These are phyloP conservation scores for Aspergillus caelatus DNA, from an alignment of 2,329 filamentous ascomycete species.

Conservation along the genomic window DNA sequence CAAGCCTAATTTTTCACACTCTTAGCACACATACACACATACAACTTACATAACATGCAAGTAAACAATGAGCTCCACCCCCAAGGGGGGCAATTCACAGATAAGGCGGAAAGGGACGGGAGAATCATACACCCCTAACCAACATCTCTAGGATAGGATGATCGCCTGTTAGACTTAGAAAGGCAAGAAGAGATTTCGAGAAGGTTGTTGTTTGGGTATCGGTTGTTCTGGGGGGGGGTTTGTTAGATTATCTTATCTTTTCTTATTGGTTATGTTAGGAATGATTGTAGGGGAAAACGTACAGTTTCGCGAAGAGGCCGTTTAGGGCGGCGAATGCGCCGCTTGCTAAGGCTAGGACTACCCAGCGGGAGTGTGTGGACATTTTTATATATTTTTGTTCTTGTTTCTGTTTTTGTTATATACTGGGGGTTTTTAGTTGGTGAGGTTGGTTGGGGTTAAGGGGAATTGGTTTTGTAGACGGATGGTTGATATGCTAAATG, in stretches of 20 bases:
- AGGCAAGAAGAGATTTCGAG: conserved; percentile 48
- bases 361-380: conserved; percentile 40
- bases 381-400: conserved; percentile 9
- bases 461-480: background rate
- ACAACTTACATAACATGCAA: conserved; percentile 19
- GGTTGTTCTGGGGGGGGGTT: conserved; percentile 54
- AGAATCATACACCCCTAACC: conserved; percentile 54
- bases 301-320: conserved; percentile 69
- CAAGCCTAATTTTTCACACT: conserved; percentile 49
- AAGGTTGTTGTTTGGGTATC: conserved; percentile 60
- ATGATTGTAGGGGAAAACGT: conserved; percentile 12
- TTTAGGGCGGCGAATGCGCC: conserved; percentile 66
- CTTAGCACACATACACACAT: conserved; percentile 20
- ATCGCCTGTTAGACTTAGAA: conserved; percentile 46
- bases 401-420: background rate
- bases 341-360: conserved; percentile 62
- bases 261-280: background rate
- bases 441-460: background rate
- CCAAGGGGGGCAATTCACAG: background rate
- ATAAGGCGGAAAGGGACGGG: background rate
- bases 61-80: background rate
- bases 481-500: background rate
- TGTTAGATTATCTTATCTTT: background rate
- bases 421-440: conserved; percentile 1
- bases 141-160: conserved; percentile 51